Conservation (phyloP, 805 yeast species). For the Saccharomycopsis lassenensis region DNA sequence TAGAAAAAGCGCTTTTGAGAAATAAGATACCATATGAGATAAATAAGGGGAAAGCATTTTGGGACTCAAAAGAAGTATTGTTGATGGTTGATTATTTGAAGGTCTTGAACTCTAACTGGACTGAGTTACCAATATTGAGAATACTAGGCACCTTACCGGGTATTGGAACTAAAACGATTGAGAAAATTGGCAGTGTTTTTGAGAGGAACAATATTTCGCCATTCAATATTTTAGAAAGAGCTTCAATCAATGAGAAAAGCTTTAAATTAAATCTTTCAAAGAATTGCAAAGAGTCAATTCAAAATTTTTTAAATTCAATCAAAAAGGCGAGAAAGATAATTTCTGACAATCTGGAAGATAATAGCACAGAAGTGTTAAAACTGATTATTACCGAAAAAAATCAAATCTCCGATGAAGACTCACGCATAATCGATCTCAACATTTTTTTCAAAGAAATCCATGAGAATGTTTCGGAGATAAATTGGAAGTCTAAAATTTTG, state of each 20-base stretch:
- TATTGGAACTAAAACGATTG: conserved; percentile 46
- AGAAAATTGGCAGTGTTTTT: conserved; percentile 22
- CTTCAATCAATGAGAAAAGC: conserved; percentile 1
- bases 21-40: conserved; percentile 53
- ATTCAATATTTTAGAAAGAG: background rate
- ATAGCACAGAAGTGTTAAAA: too few species aligned
- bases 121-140: conserved; percentile 47
- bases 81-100: conserved; percentile 55
- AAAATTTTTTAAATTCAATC: conserved; percentile 22
- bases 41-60: conserved; percentile 65
- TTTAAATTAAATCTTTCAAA: conserved; percentile 8
- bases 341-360: conserved; percentile 8
- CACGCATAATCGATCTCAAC: too few species aligned
- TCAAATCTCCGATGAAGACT: too few species aligned
- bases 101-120: conserved; percentile 46
- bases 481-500: too few species aligned
- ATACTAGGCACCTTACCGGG: conserved; percentile 56
- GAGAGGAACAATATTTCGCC: background rate
- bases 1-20: conserved; percentile 54
- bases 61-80: conserved; percentile 65
- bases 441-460: too few species aligned
- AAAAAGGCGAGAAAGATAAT: conserved; percentile 24
- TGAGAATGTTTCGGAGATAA: too few species aligned
- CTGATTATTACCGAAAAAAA: too few species aligned
- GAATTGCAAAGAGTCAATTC: conserved; percentile 11